phyloP scores from a whole-genome alignment of 352 stramenopile genomes.

The Phytophthora sp. region DNA sequence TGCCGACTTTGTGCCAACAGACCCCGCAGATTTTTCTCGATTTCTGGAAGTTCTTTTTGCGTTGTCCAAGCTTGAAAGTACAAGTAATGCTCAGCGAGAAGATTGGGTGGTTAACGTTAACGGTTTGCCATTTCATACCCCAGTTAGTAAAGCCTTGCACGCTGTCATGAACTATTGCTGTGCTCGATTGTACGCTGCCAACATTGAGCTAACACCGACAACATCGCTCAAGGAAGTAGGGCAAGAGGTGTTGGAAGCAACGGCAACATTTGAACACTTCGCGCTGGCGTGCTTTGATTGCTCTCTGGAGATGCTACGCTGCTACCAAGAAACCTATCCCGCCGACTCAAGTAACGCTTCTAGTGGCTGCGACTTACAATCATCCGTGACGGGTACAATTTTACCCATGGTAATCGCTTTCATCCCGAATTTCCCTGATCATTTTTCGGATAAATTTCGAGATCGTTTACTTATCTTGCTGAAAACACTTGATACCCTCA shows the following conservation, averaged over 20 bases:
- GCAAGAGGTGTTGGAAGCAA: slow-evolving; percentile 28
- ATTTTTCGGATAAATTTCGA: slow-evolving; percentile 38
- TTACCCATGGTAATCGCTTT: slow-evolving; percentile 53
- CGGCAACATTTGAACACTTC: slow-evolving; percentile 51
- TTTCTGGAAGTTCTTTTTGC: slow-evolving; percentile 43
- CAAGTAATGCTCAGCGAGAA: slow-evolving; percentile 11
- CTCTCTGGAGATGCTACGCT: slow-evolving; percentile 37
- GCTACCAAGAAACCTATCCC: not conserved
- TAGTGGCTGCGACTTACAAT: slow-evolving; percentile 23
- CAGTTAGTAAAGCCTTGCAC: slow-evolving; percentile 50
- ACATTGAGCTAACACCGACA: slow-evolving; percentile 28
- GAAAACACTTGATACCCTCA: slow-evolving; percentile 35
- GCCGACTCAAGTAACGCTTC: slow-evolving; percentile 1
- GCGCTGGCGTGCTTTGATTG: slow-evolving; percentile 45
- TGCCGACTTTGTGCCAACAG: slow-evolving; percentile 45
- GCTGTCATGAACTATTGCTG: slow-evolving; percentile 57
- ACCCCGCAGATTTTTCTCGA: slow-evolving; percentile 33
- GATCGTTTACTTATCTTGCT: slow-evolving; percentile 37
- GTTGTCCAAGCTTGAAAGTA: slow-evolving; percentile 45
- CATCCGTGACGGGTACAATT: slow-evolving; percentile 52
- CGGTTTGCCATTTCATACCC: slow-evolving; percentile 35
- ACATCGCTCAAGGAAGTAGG: slow-evolving; percentile 21
- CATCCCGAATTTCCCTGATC: slow-evolving; percentile 48
- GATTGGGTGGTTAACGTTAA: slow-evolving; percentile 13
- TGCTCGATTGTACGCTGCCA: slow-evolving; percentile 43